phyloP scores from a whole-genome alignment of 305 asterid species.

The Fraxinus nigra region DNA sequence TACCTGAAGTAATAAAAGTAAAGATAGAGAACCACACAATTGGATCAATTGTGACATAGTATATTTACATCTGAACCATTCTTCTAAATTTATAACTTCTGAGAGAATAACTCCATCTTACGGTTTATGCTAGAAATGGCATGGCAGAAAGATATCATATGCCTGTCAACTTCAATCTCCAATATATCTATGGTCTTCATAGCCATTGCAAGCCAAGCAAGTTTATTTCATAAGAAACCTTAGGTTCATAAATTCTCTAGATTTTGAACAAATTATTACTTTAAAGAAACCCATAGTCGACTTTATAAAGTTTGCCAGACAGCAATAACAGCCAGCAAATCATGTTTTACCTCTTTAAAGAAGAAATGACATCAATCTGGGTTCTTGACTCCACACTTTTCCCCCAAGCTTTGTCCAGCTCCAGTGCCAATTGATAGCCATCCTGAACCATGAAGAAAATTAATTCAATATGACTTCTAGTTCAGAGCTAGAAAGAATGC shows the following conservation, averaged over 20 bases:
- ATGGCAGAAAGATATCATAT: not conserved
- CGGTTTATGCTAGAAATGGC: not conserved
- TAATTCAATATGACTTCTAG: not conserved
- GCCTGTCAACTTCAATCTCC: not conserved
- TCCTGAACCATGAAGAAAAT: constrained; percentile 47
- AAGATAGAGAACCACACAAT: not conserved
- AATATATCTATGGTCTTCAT: not conserved
- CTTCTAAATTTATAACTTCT: not conserved
- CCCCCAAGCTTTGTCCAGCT: constrained; percentile 9
- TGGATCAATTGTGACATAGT: not conserved
- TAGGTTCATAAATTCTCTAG: not conserved
- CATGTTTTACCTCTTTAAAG: constrained; percentile 54
- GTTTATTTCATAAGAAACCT: not conserved
- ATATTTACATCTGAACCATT: not conserved
- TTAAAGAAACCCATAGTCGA: not conserved
- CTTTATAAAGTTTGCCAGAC: not conserved
- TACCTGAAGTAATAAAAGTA: constrained; percentile 44
- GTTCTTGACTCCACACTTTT: constrained; percentile 46
- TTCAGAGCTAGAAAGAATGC: not conserved
- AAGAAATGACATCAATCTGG: constrained; percentile 56
- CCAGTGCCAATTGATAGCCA: constrained; percentile 72
- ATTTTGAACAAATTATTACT: not conserved
- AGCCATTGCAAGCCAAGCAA: not conserved
- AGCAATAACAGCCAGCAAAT: not conserved
- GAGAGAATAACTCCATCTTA: not conserved